Conservation (phyloP, 2,329 filamentous ascomycete species). For the Acrocalymma vagum region DNA sequence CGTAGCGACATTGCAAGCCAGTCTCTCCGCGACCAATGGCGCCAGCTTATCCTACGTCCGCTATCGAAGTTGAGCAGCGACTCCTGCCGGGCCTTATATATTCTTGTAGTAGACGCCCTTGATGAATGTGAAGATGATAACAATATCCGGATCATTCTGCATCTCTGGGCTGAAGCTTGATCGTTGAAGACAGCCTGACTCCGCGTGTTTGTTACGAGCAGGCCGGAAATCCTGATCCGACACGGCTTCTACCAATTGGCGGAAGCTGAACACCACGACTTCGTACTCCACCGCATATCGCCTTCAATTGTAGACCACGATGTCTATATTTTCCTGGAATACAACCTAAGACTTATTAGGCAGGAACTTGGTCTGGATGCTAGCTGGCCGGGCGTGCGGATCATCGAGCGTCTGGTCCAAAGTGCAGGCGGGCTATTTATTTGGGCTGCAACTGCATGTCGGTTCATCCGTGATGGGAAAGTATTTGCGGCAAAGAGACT, state of each 20-base stretch:
- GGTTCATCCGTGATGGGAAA: conserved; percentile 1
- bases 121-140: conserved; percentile 32
- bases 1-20: conserved; percentile 3
- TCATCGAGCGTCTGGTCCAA: conserved; percentile 1
- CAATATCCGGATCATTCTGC: conserved; percentile 7
- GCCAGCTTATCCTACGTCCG: conserved; percentile 13
- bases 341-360: too few relatives aligned
- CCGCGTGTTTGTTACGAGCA: conserved; percentile 18
- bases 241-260: conserved; percentile 7
- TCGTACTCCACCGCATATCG: conserved; percentile 16
- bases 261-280: conserved; percentile 2
- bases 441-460: conserved; percentile 1
- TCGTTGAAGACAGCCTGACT: conserved; percentile 2
- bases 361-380: too few relatives aligned
- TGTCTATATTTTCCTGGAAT: too few relatives aligned
- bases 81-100: not conserved
- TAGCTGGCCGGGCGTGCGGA: not conserved
- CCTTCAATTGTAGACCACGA: conserved; percentile 8
- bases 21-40: conserved; percentile 12
- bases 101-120: conserved; percentile 26
- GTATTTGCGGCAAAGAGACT: conserved; percentile 1
- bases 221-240: conserved; percentile 12
- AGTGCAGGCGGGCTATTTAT: conserved; percentile 1
- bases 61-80: not conserved
- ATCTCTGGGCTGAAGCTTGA: conserved; percentile 4